Evolutionary conservation across 768 basidiomycete species (phyloP), one percentile per base, ranked within the genome.

Genomic region (Trametes punicea): DNA sequence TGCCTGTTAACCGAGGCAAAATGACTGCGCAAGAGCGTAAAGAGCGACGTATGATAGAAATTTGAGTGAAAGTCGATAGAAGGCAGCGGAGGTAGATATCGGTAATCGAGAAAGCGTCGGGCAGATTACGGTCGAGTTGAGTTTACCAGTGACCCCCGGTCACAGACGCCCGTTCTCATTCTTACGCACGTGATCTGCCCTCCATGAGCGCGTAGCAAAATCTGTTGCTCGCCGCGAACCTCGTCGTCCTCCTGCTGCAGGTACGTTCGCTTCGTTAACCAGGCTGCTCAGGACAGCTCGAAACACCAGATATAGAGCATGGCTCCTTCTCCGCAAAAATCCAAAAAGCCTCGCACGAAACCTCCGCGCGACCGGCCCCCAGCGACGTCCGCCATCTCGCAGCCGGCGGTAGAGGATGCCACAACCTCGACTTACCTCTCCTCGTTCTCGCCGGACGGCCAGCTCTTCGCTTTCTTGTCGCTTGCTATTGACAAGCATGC

Each of bases 401-500:
- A 85, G 61, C 81, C 82, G 13, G 72, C 74, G 34, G 77, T 79
- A 26, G 75, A 80, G 51, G 78, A 81, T 59, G 65, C 77, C 20
- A 74, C 77, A 3, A 66, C 71, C 46, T 64, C 76, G 23, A 67
- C 74, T 11, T 64, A 73, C 18, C 70, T 83, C 23, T 84, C 80
- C 11, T 73, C 82, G 6, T 88, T 87, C 71, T 87, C 85, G 8
- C 76, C 78, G 5, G 72, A 76, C 55, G 81, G 78, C 50, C 70
- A 74, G 51, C 71, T 81, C 33, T 87, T 87, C 64, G 84, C 81
- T 2, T 77, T 82, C 49, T 69, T 85, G 26, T 84, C 84, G 9
- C 76, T 87, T 21, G 79, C 85, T 2, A 76, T 88, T 48, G 85
- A 88, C 76, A 88, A 85, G 69, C 85, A 88, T 65, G 79, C 84